Evolutionary conservation across 2,329 filamentous ascomycete genomes (phyloP).

Genomic region (Claviceps arundinis): DNA sequence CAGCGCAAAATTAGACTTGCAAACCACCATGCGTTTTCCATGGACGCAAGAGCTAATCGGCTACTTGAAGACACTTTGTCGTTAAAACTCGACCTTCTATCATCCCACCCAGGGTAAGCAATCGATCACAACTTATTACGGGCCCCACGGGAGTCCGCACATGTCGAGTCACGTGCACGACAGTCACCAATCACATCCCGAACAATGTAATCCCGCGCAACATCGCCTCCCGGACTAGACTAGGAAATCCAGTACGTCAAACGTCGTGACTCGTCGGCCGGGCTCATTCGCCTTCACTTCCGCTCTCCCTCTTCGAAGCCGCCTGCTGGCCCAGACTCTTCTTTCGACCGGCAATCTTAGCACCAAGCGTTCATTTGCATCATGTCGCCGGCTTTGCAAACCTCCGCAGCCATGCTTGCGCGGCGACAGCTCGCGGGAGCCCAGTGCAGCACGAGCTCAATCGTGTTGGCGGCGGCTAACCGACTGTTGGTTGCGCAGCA

Average conservation of each 20-base stretch:
- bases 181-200: conserved; percentile 21
- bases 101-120: too few relatives aligned
- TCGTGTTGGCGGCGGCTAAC: conserved; percentile 12
- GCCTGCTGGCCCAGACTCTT: background rate
- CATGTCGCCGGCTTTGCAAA: conserved; percentile 21
- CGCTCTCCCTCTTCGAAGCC: conserved; percentile 3
- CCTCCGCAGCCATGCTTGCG: conserved; percentile 21
- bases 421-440: conserved; percentile 21
- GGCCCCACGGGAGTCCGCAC: background rate
- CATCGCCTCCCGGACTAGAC: conserved; percentile 6
- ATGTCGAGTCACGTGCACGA: background rate
- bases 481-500: conserved; percentile 6
- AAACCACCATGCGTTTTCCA: too few relatives aligned
- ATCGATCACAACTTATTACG: too few relatives aligned
- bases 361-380: background rate
- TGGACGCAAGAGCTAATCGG: too few relatives aligned
- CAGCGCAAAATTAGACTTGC: too few relatives aligned
- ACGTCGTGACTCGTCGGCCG: conserved; percentile 1
- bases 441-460: conserved; percentile 10
- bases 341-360: background rate
- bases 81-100: too few relatives aligned
- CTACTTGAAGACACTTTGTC: too few relatives aligned
- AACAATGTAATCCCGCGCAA: conserved; percentile 27
- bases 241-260: conserved; percentile 3
- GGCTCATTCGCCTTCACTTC: conserved; percentile 13